phyloP scores from a whole-genome alignment of 164 flowering plant genomes.

The Warburgia ugandensis region DNA sequence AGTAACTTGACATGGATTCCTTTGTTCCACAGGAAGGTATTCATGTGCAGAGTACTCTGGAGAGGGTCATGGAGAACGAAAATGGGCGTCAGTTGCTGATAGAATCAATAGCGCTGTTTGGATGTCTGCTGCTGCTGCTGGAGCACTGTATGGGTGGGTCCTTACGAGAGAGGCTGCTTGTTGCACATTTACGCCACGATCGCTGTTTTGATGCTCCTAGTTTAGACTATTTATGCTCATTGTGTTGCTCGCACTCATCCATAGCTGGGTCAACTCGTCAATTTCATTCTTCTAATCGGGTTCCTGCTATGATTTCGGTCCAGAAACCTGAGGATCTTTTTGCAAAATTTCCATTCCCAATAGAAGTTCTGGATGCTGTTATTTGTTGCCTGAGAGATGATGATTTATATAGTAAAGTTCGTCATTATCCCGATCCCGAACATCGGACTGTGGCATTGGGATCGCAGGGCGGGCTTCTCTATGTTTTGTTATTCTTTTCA shows the following conservation, averaged over 20 bases:
- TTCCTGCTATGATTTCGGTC: slow-evolving; percentile 13
- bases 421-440: slow-evolving; percentile 23
- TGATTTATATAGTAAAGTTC: slow-evolving; percentile 18
- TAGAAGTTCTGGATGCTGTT: slow-evolving; percentile 17
- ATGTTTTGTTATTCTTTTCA: slow-evolving; percentile 18
- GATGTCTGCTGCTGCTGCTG: slow-evolving; percentile 19
- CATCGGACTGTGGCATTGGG: slow-evolving; percentile 25
- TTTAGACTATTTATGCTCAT: slow-evolving; percentile 12
- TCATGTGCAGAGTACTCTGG: slow-evolving; percentile 9
- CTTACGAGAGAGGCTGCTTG: slow-evolving; percentile 23
- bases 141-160: slow-evolving; percentile 19
- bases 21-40: slow-evolving; percentile 12
- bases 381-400: slow-evolving; percentile 16
- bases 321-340: slow-evolving; percentile 22
- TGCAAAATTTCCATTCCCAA: slow-evolving; percentile 22
- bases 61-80: slow-evolving; percentile 13
- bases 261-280: neutral
- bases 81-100: slow-evolving; percentile 20
- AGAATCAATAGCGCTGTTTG: slow-evolving; percentile 24
- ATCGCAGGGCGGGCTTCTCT: slow-evolving; percentile 21
- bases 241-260: slow-evolving; percentile 14
- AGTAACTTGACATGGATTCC: neutral
- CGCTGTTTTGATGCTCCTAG: slow-evolving; percentile 15
- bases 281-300: slow-evolving; percentile 2
- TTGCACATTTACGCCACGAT: slow-evolving; percentile 17